Percentiles rank a stretch among this genome's conserved stretches.
phyloP scores from a whole-genome alignment of 306 rosid species.

The Sesbania bispinosa region DNA sequence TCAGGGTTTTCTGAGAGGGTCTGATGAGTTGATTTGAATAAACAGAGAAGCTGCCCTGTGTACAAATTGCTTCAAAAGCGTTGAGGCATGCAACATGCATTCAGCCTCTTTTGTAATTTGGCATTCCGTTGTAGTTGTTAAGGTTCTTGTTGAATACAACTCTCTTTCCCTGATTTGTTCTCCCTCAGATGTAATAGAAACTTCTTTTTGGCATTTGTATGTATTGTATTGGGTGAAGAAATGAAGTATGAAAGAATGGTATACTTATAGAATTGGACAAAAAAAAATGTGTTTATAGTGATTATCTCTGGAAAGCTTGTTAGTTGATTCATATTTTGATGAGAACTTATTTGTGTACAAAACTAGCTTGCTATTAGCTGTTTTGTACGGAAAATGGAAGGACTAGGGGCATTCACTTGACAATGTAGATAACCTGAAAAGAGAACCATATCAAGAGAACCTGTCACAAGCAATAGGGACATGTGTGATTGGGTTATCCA shows the following conservation, averaged over 20 bases:
- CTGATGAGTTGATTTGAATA: slow-evolving; percentile 34
- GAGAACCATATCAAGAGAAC: too few species aligned
- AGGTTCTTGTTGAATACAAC: slow-evolving; percentile 14
- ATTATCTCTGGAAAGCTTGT: too few species aligned
- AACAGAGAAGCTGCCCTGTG: slow-evolving; percentile 34
- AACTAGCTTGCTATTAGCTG: too few species aligned
- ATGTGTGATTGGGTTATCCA: too few species aligned
- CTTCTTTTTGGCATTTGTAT: slow-evolving; percentile 16
- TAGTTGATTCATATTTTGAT: too few species aligned
- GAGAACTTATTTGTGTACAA: too few species aligned
- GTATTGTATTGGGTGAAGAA: slow-evolving; percentile 13
- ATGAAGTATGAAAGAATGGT: not conserved
- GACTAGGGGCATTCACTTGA: too few species aligned
- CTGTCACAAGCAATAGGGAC: too few species aligned
- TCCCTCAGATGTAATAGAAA: slow-evolving; percentile 29
- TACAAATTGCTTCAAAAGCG: slow-evolving; percentile 39
- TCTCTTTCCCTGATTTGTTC: slow-evolving; percentile 26
- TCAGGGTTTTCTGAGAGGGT: slow-evolving; percentile 46
- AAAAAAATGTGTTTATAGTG: too few species aligned
- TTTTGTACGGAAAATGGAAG: too few species aligned
- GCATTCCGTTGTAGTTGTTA: slow-evolving; percentile 7
- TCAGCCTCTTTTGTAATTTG: slow-evolving; percentile 27
- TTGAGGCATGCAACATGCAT: slow-evolving; percentile 32
- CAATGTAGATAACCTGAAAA: too few species aligned
- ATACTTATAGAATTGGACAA: not conserved